phyloP scores from a whole-genome alignment of 345 rosid species.

The Stellera chamaejasme region DNA sequence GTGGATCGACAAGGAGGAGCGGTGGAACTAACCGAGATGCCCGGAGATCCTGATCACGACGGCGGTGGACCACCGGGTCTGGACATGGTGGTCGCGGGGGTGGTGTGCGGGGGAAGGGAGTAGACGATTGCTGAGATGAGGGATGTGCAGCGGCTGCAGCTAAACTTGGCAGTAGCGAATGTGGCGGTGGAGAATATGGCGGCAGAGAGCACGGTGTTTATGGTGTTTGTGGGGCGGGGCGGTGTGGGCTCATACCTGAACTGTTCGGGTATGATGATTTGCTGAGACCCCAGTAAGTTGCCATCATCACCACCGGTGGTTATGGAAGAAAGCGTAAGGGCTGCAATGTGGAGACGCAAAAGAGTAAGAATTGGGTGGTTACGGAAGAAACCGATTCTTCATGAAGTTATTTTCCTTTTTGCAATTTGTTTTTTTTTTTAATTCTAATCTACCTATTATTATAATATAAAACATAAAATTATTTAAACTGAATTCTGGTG shows the following conservation, averaged over 20 bases:
- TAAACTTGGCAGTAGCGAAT: constrained; percentile 73
- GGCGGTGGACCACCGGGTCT: constrained; percentile 35
- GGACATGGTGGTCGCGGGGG: constrained; percentile 55
- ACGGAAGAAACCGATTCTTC: too few relatives aligned
- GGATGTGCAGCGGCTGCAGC: constrained; percentile 66
- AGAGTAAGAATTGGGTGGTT: too few relatives aligned
- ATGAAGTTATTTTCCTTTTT: too few relatives aligned
- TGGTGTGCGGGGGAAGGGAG: constrained; percentile 68
- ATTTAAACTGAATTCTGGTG: too few relatives aligned
- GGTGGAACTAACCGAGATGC: constrained; percentile 28
- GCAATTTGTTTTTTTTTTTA: too few relatives aligned
- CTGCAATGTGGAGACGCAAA: too few relatives aligned
- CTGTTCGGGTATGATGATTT: constrained; percentile 69
- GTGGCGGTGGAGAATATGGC: constrained; percentile 34
- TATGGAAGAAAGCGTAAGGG: too few relatives aligned
- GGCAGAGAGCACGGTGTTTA: constrained; percentile 27
- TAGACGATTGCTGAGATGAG: too few relatives aligned
- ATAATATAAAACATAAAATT: too few relatives aligned
- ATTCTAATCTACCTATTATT: too few relatives aligned
- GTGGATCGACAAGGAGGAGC: constrained; percentile 58
- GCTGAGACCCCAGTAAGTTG: constrained; percentile 36
- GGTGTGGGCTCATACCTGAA: constrained; percentile 81
- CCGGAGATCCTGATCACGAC: constrained; percentile 69
- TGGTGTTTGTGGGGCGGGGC: constrained; percentile 57
- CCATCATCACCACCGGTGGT: too few relatives aligned